Percentiles rank a stretch among this genome's conserved stretches.
These are phyloP conservation scores for Mycena filopes DNA, from an alignment of 768 basidiomycete species.

Conservation along the genomic window DNA sequence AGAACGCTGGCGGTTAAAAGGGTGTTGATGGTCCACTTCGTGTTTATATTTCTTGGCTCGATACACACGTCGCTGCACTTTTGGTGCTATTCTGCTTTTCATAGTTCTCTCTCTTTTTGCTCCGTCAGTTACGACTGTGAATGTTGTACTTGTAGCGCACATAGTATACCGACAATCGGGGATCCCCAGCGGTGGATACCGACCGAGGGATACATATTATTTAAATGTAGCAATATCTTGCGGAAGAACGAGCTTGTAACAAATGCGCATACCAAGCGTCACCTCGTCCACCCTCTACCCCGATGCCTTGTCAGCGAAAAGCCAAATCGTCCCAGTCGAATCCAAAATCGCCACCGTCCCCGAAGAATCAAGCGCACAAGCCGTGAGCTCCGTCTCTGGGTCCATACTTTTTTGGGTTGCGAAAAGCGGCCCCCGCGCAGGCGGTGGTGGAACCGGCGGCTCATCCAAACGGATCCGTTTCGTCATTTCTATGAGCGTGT, in stretches of 20 bases:
- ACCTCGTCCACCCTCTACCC: too few species aligned
- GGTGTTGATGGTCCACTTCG: background rate
- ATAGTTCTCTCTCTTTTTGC: background rate
- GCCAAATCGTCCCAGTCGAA: constrained; percentile 10
- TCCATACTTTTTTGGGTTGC: background rate
- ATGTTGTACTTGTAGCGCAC: constrained; percentile 23
- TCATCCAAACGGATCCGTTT: constrained; percentile 22
- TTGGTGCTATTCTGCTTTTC: background rate
- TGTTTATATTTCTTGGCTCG: background rate
- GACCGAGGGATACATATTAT: too few species aligned
- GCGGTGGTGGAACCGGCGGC: background rate
- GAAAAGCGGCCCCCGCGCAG: background rate
- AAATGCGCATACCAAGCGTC: too few species aligned
- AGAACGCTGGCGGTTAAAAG: constrained; percentile 6
- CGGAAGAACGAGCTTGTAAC: too few species aligned
- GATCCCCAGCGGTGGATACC: background rate
- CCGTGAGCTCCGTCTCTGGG: background rate
- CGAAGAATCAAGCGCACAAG: constrained; percentile 1
- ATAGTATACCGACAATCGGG: constrained; percentile 1
- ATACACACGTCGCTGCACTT: background rate
- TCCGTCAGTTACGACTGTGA: constrained; percentile 10
- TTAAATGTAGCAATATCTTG: too few species aligned
- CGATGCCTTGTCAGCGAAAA: background rate
- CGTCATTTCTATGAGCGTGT: constrained; percentile 12
- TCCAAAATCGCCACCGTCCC: constrained; percentile 1